Percentiles rank a stretch among this genome's conserved stretches.
phyloP scores from a whole-genome alignment of 805 yeast species.

The Kodamaea kakaduensis region DNA sequence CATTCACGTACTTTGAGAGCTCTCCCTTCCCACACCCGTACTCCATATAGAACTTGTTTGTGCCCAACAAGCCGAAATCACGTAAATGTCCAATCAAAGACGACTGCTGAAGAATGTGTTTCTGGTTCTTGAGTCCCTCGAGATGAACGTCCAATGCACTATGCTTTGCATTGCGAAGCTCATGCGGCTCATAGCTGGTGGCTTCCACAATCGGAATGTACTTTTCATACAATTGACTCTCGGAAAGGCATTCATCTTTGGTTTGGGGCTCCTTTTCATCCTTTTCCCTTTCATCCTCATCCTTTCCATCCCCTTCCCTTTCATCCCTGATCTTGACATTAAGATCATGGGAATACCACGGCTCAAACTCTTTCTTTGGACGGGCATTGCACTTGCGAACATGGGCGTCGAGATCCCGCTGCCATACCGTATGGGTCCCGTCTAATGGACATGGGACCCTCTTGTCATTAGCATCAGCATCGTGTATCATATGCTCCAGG shows the following conservation, averaged over 20 bases:
- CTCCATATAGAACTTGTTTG: slow-evolving; percentile 50
- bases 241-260: neutral
- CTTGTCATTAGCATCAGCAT: slow-evolving; percentile 15
- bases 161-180: slow-evolving; percentile 19
- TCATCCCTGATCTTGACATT: slow-evolving; percentile 42
- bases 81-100: slow-evolving; percentile 70
- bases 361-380: slow-evolving; percentile 30
- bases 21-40: slow-evolving; percentile 94
- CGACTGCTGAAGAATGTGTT: slow-evolving; percentile 81
- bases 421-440: slow-evolving; percentile 70
- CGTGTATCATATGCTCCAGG: slow-evolving; percentile 51
- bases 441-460: slow-evolving; percentile 77
- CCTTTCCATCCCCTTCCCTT: slow-evolving; percentile 7
- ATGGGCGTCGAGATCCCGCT: slow-evolving; percentile 52
- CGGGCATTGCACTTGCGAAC: slow-evolving; percentile 56
- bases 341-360: slow-evolving; percentile 49
- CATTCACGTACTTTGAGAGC: slow-evolving; percentile 58
- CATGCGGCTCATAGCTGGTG: slow-evolving; percentile 17
- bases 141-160: slow-evolving; percentile 38
- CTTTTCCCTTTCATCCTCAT: slow-evolving; percentile 13
- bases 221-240: slow-evolving; percentile 13
- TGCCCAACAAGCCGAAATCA: slow-evolving; percentile 33
- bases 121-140: slow-evolving; percentile 50
- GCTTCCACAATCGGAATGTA: slow-evolving; percentile 17
- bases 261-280: too few relatives aligned